phyloP scores from a whole-genome alignment of 148 eudicot genomes.

The Chenopodium berlandieri region DNA sequence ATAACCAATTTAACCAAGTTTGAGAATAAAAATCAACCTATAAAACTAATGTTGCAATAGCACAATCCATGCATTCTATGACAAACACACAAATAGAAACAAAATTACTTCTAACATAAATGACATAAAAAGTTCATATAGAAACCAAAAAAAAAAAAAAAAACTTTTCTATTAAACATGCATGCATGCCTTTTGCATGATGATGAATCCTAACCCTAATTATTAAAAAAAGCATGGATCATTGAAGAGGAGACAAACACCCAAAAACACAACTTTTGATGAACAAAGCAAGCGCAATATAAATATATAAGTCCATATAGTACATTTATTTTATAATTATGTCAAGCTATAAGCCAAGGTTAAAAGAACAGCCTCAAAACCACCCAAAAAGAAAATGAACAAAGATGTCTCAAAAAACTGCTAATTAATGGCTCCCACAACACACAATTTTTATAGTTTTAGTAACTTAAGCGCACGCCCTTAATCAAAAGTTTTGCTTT shows the following conservation, averaged over 20 bases:
- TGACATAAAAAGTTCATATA: neutral
- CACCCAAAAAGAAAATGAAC: neutral
- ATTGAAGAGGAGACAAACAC: constrained; percentile 4
- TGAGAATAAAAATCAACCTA: too few relatives aligned
- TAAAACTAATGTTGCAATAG: too few relatives aligned
- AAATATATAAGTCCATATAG: neutral
- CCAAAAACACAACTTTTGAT: constrained; percentile 2
- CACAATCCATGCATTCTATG: too few relatives aligned
- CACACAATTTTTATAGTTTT: neutral
- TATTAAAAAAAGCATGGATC: neutral
- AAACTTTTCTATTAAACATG: neutral
- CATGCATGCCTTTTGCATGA: constrained; percentile 11
- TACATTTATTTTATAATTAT: neutral
- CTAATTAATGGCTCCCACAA: neutral
- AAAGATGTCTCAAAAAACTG: neutral
- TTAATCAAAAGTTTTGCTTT: constrained; percentile 4
- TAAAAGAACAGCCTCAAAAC: neutral
- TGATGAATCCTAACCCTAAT: neutral
- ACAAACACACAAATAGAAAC: too few relatives aligned
- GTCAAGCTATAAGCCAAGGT: neutral
- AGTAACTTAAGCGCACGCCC: constrained; percentile 17
- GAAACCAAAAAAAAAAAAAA: neutral
- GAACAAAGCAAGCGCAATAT: neutral
- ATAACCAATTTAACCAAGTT: too few relatives aligned
- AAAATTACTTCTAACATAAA: too few relatives aligned